Evolutionary conservation across 208 protist genomes (phyloP), one percentile per base, ranked within the genome.

Genomic region (Leishmania amazonensis): DNA sequence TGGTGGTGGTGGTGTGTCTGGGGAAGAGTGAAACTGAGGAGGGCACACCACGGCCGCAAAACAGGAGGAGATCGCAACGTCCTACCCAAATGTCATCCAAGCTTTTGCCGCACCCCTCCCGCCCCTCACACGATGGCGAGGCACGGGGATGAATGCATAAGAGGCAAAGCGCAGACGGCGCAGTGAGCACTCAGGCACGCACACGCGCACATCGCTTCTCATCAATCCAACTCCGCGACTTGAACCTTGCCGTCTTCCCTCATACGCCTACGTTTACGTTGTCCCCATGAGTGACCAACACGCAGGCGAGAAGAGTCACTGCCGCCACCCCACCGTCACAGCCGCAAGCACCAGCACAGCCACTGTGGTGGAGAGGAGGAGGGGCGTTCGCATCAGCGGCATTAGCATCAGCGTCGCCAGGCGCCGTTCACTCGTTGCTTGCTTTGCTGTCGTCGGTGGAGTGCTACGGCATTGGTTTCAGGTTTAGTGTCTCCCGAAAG

Each of bases 331-430:
- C 13, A 24, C 53, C 13, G 24, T 24, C 19, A 58, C 53, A 58
- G 21, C 53, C 19, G 17, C 53, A 38, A 70, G 8, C n/a, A 70
- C 4, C 31, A 5, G 35, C 3, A 42, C 45, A 13, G 45, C 45
- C 45, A 49, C 45, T 2, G 45, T 49, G 45, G 9, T 8, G 38
- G 64, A 21, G 17, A 42, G 5, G 62, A 70, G 17, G 21, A 19
- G 64, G 45, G 70, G n/a, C 76, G 65, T 13, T 49, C 9, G 68
- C 4, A 58, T 35, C 45, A 65, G 76, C 72, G 81, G 73, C 21
- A 81, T 70, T 70, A 60, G 75, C 51, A 40, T 67, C 1, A 77
- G 81, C 28, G 58, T 57, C 70, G 68, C 76, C 19, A 24, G 6
- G 70, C 40, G 21, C 45, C 45, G 70, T 19, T 24, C 45, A 40